These are phyloP conservation scores for Tylopilus subfusipes DNA, from an alignment of 768 basidiomycete species.

Conservation along the genomic window DNA sequence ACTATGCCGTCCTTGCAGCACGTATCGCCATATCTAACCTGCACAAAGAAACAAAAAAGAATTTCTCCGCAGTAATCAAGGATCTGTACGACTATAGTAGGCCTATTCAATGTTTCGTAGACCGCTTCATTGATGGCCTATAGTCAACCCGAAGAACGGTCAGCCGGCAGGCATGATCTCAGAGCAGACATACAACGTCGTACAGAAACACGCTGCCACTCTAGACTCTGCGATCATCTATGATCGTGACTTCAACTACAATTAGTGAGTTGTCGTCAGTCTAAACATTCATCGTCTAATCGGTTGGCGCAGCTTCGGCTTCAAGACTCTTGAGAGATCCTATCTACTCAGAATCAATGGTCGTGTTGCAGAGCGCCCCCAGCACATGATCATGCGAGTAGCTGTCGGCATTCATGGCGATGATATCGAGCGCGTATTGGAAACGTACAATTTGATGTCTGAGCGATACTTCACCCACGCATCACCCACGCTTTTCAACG, in stretches of 20 bases:
- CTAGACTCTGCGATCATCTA: constrained; percentile 97
- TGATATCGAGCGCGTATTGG: constrained; percentile 83
- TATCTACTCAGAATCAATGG: constrained; percentile 94
- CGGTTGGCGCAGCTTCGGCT: constrained; percentile 72
- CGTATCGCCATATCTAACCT: constrained; percentile 98
- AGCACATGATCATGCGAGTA: constrained; percentile 99
- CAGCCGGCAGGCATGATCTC: constrained; percentile 88
- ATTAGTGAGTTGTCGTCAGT: constrained; percentile 56
- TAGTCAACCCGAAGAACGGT: constrained; percentile 95
- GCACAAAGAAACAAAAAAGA: constrained; percentile 99
- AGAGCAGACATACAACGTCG: constrained; percentile 75
- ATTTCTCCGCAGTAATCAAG: constrained; percentile 85
- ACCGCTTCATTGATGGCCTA: not conserved
- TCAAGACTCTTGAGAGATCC: constrained; percentile 98
- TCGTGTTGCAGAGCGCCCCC: constrained; percentile 93
- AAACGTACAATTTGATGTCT: constrained; percentile 96
- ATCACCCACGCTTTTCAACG: constrained; percentile 96
- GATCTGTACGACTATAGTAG: constrained; percentile 87
- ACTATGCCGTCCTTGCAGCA: constrained; percentile 97
- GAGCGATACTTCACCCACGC: constrained; percentile 99
- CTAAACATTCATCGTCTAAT: not conserved
- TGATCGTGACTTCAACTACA: constrained; percentile 96
- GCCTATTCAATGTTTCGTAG: constrained; percentile 18
- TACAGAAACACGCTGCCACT: constrained; percentile 73
- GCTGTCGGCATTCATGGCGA: constrained; percentile 93